phyloP scores from a whole-genome alignment of 495 filamentous ascomycete genomes.

The Aspergillus cavernicola region DNA sequence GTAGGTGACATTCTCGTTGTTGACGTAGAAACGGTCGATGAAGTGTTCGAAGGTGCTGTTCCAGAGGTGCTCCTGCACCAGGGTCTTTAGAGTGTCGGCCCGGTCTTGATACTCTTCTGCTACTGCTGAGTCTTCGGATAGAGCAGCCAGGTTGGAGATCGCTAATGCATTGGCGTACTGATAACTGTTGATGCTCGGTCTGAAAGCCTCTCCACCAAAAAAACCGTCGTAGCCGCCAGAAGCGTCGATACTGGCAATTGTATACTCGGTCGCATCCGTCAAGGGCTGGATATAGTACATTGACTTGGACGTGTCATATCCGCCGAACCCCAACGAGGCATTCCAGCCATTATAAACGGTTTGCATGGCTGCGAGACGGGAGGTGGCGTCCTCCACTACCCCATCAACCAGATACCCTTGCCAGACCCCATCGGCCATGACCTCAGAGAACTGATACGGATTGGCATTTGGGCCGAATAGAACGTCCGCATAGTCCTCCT shows the following conservation, averaged over 20 bases:
- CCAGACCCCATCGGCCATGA: slow-evolving; percentile 25
- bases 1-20: slow-evolving; percentile 26
- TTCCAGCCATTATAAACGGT: slow-evolving; percentile 22
- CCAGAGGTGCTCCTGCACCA: slow-evolving; percentile 24
- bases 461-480: slow-evolving; percentile 18
- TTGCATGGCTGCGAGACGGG: slow-evolving; percentile 22
- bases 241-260: slow-evolving; percentile 28
- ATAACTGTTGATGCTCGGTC: slow-evolving; percentile 31
- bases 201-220: slow-evolving; percentile 24
- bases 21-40: slow-evolving; percentile 27
- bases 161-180: slow-evolving; percentile 30
- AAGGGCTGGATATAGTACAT: slow-evolving; percentile 28
- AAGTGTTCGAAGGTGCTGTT: slow-evolving; percentile 31
- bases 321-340: slow-evolving; percentile 14
- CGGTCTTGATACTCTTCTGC: slow-evolving; percentile 18
- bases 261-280: slow-evolving; percentile 31
- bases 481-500: slow-evolving; percentile 23
- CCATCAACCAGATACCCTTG: slow-evolving; percentile 30
- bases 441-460: slow-evolving; percentile 26
- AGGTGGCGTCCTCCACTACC: slow-evolving; percentile 14
- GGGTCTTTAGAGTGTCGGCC: slow-evolving; percentile 18
- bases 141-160: slow-evolving; percentile 24
- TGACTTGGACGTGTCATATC: slow-evolving; percentile 20
- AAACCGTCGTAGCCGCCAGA: slow-evolving; percentile 24
- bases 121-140: slow-evolving; percentile 17